Percentiles rank a stretch among this genome's conserved stretches.
These are phyloP conservation scores for Boletus insuetus DNA, from an alignment of 768 basidiomycete genomes.

Conservation along the genomic window DNA sequence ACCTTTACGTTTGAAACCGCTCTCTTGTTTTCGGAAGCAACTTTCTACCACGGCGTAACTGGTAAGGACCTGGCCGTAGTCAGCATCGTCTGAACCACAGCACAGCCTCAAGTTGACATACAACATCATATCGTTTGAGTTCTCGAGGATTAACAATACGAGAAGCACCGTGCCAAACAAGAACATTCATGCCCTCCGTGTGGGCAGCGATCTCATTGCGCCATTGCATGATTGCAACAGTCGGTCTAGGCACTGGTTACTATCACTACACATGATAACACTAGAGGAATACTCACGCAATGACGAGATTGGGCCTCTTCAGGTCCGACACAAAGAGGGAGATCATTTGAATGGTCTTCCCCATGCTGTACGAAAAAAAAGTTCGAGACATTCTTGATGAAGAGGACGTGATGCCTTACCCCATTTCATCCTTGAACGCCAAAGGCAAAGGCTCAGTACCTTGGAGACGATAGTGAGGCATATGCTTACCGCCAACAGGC, in stretches of 20 bases:
- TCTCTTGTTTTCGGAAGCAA: constrained; percentile 88
- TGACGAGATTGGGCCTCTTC: constrained; percentile 81
- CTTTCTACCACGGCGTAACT: constrained; percentile 90
- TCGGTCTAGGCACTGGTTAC: constrained; percentile 33
- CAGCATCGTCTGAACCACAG: neutral
- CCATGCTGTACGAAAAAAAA: constrained; percentile 57
- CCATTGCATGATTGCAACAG: constrained; percentile 76
- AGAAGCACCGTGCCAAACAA: constrained; percentile 88
- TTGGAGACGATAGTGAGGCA: neutral
- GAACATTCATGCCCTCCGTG: constrained; percentile 78
- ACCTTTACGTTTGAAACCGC: constrained; percentile 88
- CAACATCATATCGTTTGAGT: constrained; percentile 85
- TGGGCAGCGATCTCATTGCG: constrained; percentile 88
- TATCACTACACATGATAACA: neutral
- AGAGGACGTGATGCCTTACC: constrained; percentile 44
- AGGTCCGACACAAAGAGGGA: constrained; percentile 79
- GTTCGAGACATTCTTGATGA: constrained; percentile 3
- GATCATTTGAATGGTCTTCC: constrained; percentile 96
- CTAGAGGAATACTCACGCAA: constrained; percentile 62
- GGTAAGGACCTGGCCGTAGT: constrained; percentile 62
- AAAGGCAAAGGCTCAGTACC: constrained; percentile 8
- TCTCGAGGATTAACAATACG: constrained; percentile 65
- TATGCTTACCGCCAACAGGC: constrained; percentile 79
- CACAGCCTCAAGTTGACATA: constrained; percentile 33
- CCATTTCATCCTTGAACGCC: constrained; percentile 76